Conservation (phyloP, 1,284 basidiomycete species). For the Pseudomicrostroma phylloplanum region DNA sequence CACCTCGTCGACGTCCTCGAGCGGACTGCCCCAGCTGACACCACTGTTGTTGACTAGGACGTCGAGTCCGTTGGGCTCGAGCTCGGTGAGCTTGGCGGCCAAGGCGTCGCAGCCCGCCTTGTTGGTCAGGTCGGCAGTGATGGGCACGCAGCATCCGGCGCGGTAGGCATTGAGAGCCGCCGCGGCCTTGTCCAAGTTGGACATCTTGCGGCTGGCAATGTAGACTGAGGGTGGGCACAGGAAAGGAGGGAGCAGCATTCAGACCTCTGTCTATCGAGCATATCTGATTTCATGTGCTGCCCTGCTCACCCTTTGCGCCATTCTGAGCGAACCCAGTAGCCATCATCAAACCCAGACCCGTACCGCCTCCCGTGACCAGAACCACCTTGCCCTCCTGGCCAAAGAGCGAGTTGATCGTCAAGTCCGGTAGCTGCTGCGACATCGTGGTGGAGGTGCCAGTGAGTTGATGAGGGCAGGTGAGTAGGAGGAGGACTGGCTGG, state of each 20-base stretch:
- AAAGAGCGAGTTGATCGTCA: conserved; percentile 9
- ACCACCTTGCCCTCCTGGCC: conserved; percentile 11
- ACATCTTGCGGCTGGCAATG: conserved; percentile 16
- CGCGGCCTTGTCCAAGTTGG: conserved; percentile 11
- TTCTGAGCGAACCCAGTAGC: conserved; percentile 17
- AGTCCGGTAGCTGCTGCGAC: conserved; percentile 9
- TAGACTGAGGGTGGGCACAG: conserved; percentile 8
- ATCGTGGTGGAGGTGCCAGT: conserved; percentile 8
- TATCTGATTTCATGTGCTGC: no score
- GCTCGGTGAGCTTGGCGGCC: conserved; percentile 10
- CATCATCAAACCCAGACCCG: conserved; percentile 15
- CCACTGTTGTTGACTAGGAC: conserved; percentile 17
- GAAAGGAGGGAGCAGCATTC: not conserved
- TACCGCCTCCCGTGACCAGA: conserved; percentile 16
- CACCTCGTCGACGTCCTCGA: conserved; percentile 14
- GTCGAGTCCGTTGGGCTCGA: conserved; percentile 9
- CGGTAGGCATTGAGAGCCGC: conserved; percentile 6
- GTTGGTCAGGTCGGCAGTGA: conserved; percentile 11
- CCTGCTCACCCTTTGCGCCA: conserved; percentile 15
- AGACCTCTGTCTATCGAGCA: not conserved
- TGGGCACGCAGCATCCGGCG: conserved; percentile 8
- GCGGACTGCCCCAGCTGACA: conserved; percentile 9
- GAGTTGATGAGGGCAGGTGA: conserved; percentile 3
- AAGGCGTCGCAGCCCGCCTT: conserved; percentile 15
- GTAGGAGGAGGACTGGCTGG: no score